phyloP scores from a whole-genome alignment of 805 yeast species.

The Limtongozyma cylindracea region DNA sequence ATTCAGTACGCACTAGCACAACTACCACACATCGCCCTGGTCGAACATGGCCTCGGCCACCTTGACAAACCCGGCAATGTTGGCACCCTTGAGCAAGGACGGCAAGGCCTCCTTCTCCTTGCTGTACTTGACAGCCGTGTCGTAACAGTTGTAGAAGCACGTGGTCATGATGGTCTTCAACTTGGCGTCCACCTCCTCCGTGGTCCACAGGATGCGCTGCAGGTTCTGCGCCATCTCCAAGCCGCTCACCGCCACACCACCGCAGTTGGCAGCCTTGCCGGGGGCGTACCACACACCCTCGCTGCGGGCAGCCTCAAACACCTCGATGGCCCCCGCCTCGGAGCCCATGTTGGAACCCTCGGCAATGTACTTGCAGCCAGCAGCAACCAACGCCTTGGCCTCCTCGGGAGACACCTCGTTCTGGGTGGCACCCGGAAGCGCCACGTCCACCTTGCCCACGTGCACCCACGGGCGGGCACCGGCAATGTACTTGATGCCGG shows the following conservation, averaged over 20 bases:
- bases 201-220: constrained; percentile 73
- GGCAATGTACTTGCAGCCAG: constrained; percentile 83
- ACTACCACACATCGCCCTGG: constrained; percentile 52
- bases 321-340: constrained; percentile 88
- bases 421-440: constrained; percentile 96
- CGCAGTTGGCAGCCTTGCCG: constrained; percentile 98
- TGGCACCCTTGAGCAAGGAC: constrained; percentile 94
- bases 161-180: constrained; percentile 80
- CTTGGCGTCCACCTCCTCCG: constrained; percentile 79
- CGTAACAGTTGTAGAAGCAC: constrained; percentile 83
- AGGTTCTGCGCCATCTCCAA: constrained; percentile 99
- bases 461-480: constrained; percentile 95
- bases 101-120: constrained; percentile 60
- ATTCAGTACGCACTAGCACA: too few relatives aligned
- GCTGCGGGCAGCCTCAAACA: constrained; percentile 65
- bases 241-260: constrained; percentile 98
- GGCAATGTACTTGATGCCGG: constrained; percentile 49
- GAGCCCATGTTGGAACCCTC: constrained; percentile 99
- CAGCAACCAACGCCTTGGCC: constrained; percentile 81
- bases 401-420: constrained; percentile 94
- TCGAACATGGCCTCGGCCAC: constrained; percentile 96
- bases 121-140: constrained; percentile 62
- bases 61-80: constrained; percentile 96
- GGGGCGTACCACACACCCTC: constrained; percentile 88
- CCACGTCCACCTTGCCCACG: constrained; percentile 82